Evolutionary conservation across 1,139 yeast genomes (phyloP).

Genomic region (Zygoascus meyerae): DNA sequence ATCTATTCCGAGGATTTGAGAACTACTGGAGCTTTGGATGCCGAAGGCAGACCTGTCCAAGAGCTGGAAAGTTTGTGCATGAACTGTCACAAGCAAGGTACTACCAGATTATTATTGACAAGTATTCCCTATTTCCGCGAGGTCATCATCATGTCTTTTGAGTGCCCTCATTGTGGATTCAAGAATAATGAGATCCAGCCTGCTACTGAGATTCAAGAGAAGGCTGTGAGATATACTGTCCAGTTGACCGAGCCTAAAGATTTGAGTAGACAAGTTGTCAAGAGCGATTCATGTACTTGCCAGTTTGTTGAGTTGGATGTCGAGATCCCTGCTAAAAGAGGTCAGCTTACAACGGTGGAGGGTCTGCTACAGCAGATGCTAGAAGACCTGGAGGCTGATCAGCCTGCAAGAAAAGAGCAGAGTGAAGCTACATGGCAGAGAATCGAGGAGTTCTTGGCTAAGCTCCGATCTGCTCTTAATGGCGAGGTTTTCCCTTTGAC

Average conservation of each 20-base stretch:
- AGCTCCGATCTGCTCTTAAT: conserved; percentile 51
- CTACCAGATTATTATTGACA: conserved; percentile 76
- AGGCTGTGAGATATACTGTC: conserved; percentile 71
- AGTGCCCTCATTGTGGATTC: conserved; percentile 90
- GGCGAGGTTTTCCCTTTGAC: conserved; percentile 76
- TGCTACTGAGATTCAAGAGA: conserved; percentile 74
- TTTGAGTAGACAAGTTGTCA: conserved; percentile 85
- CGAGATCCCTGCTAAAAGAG: conserved; percentile 93
- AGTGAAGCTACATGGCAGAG: conserved; percentile 75
- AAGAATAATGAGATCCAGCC: conserved; percentile 92
- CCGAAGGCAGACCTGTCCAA: conserved; percentile 94
- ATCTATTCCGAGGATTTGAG: conserved; percentile 25
- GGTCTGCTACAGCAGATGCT: conserved; percentile 81
- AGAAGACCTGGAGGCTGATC: conserved; percentile 76
- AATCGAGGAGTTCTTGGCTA: conserved; percentile 62
- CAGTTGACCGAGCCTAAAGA: conserved; percentile 68
- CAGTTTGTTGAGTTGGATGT: conserved; percentile 79
- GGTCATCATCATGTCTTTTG: conserved; percentile 89
- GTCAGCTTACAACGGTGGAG: conserved; percentile 88
- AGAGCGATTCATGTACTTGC: conserved; percentile 82
- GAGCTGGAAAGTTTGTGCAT: conserved; percentile 93
- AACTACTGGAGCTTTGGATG: conserved; percentile 50
- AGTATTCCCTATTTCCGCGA: conserved; percentile 89
- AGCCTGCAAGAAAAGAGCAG: conserved; percentile 61
- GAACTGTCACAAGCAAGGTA: conserved; percentile 87